phyloP scores from a whole-genome alignment of 2,329 filamentous ascomycete species.

The Aspergillus glaucus region DNA sequence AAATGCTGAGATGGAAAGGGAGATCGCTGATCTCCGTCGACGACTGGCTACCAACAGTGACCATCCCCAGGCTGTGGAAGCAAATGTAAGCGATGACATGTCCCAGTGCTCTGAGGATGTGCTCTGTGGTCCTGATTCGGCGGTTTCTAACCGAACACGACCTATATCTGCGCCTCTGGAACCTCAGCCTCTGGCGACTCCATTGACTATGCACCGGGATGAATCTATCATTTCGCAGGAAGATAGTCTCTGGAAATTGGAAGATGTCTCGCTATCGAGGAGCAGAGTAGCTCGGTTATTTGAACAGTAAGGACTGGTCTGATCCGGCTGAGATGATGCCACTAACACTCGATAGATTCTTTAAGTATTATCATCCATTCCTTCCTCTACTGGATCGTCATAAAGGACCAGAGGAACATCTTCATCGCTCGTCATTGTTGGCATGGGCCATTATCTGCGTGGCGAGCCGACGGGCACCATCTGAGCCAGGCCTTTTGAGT shows the following conservation, averaged over 20 bases:
- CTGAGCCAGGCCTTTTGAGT: slow-evolving; percentile 49
- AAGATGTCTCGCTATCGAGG: slow-evolving; percentile 36
- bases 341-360: slow-evolving; percentile 43
- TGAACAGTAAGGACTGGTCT: slow-evolving; percentile 29
- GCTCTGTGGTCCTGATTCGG: slow-evolving; percentile 25
- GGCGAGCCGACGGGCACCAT: slow-evolving; percentile 52
- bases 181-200: slow-evolving; percentile 25
- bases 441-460: slow-evolving; percentile 61
- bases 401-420: slow-evolving; percentile 51
- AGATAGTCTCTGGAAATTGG: slow-evolving; percentile 44
- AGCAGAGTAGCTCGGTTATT: slow-evolving; percentile 37
- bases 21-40: slow-evolving; percentile 45
- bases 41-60: slow-evolving; percentile 34
- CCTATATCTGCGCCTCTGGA: slow-evolving; percentile 31
- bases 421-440: slow-evolving; percentile 51
- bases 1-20: slow-evolving; percentile 58
- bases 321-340: slow-evolving; percentile 3
- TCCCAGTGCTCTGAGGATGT: slow-evolving; percentile 31
- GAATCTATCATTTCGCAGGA: slow-evolving; percentile 32
- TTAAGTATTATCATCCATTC: slow-evolving; percentile 57
- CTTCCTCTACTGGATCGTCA: slow-evolving; percentile 54
- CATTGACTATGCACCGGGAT: slow-evolving; percentile 26
- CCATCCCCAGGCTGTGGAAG: slow-evolving; percentile 17
- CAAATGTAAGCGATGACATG: slow-evolving; percentile 23
- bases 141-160: slow-evolving; percentile 20